Percentiles rank a stretch among this genome's conserved stretches.
Conservation (phyloP, 306 rosid genomes). For the Sesbania bispinosa region DNA sequence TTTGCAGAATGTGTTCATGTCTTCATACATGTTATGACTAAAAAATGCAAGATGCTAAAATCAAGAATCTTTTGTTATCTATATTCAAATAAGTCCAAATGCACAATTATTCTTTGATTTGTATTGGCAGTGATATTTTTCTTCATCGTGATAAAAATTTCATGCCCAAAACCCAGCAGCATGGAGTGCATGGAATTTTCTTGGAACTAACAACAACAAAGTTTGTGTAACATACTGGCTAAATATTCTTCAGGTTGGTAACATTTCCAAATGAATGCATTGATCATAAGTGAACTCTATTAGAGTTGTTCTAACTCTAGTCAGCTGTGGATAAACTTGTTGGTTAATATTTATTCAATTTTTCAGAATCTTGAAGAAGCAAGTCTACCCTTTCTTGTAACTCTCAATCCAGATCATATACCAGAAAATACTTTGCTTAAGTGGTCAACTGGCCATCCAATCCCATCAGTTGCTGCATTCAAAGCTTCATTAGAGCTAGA, state of each 20-base stretch:
- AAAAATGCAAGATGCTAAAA: neutral
- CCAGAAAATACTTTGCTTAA: constrained; percentile 66
- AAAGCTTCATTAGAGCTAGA: constrained; percentile 69
- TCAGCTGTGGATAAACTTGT: neutral
- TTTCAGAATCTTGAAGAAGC: constrained; percentile 73
- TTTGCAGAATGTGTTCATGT: neutral
- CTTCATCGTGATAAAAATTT: constrained; percentile 87
- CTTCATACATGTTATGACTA: neutral
- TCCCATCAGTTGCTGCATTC: constrained; percentile 80
- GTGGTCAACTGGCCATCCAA: constrained; percentile 82
- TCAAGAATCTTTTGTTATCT: constrained; percentile 7
- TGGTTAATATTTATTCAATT: constrained; percentile 13
- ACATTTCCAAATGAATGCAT: neutral
- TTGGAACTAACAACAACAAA: constrained; percentile 57
- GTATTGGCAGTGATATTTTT: constrained; percentile 84
- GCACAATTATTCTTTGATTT: constrained; percentile 41
- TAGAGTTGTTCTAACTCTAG: neutral
- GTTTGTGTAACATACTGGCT: constrained; percentile 93
- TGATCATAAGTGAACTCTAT: neutral
- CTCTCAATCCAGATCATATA: constrained; percentile 71
- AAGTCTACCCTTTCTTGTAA: constrained; percentile 65
- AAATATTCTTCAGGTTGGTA: constrained; percentile 82
- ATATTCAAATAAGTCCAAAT: constrained; percentile 24
- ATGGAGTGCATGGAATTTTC: constrained; percentile 99
- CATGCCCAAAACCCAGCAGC: constrained; percentile 92